phyloP scores from a whole-genome alignment of 495 filamentous ascomycete species.

The Neurospora sp. region DNA sequence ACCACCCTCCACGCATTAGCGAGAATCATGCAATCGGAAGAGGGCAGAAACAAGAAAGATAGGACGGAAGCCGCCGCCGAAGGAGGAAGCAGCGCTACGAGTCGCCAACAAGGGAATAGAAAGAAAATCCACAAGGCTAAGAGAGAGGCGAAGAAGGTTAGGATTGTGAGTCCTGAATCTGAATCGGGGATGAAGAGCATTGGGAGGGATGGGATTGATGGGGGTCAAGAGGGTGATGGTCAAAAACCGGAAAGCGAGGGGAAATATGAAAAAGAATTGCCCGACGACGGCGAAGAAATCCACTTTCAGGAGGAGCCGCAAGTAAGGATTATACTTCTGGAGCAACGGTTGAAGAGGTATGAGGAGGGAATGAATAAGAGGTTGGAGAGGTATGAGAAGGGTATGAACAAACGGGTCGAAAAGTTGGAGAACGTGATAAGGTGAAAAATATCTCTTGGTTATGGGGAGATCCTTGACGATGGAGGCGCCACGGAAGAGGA shows the following conservation, averaged over 20 bases:
- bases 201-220: neutral
- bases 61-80: accelerated
- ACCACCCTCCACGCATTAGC: neutral
- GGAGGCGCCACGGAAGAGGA: no score
- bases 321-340: neutral
- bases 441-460: no score
- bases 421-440: neutral
- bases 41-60: neutral
- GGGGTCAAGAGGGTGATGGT: neutral
- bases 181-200: neutral
- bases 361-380: neutral
- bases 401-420: neutral
- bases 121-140: neutral
- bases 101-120: neutral
- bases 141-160: neutral
- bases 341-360: neutral
- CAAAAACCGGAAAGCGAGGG: neutral
- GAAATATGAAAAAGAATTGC: neutral
- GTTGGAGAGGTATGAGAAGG: neutral
- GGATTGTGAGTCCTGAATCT: neutral
- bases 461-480: no score
- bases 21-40: neutral
- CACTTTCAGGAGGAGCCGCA: neutral
- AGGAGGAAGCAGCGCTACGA: neutral
- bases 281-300: neutral